Base-by-base conservation (phyloP, 2,329 filamentous ascomycete genomes). In the Metarhizium brunneum region DNA sequence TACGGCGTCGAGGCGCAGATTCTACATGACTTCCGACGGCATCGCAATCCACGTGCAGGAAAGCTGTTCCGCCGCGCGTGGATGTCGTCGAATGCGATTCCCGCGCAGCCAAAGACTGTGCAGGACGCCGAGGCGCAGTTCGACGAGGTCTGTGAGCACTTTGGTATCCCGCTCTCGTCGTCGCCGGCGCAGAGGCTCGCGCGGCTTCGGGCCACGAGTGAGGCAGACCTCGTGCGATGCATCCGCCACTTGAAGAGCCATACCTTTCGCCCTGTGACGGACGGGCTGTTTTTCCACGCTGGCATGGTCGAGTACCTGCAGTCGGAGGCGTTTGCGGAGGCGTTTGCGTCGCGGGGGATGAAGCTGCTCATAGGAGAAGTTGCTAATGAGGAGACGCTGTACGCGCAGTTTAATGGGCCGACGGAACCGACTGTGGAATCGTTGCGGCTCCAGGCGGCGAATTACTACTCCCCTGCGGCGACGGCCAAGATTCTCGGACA, bases 51-150 rank as follows among this genome's bases (percentile, higher is more conserved):
- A 3, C 20, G 1, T 16, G 16, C 47, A 0, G 53, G 45, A 5
- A 64, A 64, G 10, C 57, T 68, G 1, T 72, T 73, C 49, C 67
- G 67, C 8, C 64, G 72, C 1, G 58, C 75, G 5, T 70, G 73
- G 56, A 73, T 76, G 68, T 68, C 69, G 49, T 76, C 74, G 2
- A 77, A 76, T 57, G 72, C 73, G 0, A 75, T 76, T 25, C 73
- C 71, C 0, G 71, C 74, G 4, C 73, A 76, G 40, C 73, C 73
- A 0, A 76, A 72, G 57, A 68, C 65, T 0, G 59, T 71, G 0
- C 60, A 60, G 0, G 69, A 74, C 30, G 63, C 66, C 0, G 68
- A 74, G 10, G 58, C 57, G 0, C 75, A 76, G 56, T 76, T 76
- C 54, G 68, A 75, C 16, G 74, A 76, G 55, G 56, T 76, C 0